phyloP scores from a whole-genome alignment of 768 basidiomycete species.

The Chalciporus sphaerocephalus region DNA sequence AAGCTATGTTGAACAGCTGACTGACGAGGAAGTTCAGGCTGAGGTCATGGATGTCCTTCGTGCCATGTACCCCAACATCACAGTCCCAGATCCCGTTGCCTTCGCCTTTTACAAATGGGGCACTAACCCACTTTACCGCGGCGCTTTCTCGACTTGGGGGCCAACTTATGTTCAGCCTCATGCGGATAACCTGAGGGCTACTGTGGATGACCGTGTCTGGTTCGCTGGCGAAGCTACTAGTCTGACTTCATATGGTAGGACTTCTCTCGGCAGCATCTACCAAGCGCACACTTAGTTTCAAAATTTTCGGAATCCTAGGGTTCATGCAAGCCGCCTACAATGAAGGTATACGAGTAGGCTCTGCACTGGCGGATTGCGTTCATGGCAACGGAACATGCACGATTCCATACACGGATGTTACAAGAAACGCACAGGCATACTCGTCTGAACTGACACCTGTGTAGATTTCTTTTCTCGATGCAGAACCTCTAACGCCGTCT shows the following conservation, averaged over 20 bases:
- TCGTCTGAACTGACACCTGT: conserved; percentile 5
- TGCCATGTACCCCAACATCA: conserved; percentile 53
- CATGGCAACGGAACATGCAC: conserved; percentile 18
- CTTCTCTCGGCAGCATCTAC: conserved; percentile 43
- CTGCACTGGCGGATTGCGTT: conserved; percentile 40
- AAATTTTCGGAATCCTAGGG: not conserved
- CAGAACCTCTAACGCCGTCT: no score
- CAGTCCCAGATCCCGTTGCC: conserved; percentile 51
- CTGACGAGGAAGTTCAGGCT: conserved; percentile 41
- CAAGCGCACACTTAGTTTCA: not conserved
- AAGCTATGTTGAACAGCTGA: conserved; percentile 51
- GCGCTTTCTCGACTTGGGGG: conserved; percentile 68
- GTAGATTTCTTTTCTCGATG: not conserved
- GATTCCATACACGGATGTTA: conserved; percentile 24
- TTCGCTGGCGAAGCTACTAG: conserved; percentile 64
- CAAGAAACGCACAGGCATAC: conserved; percentile 31
- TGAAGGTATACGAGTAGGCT: conserved; percentile 44
- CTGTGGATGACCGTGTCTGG: conserved; percentile 37
- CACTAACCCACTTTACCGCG: conserved; percentile 39
- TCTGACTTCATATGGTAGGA: conserved; percentile 49
- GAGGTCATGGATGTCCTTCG: conserved; percentile 57
- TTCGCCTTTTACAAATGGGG: conserved; percentile 57
- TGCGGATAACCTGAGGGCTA: conserved; percentile 51
- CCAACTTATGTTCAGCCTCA: conserved; percentile 52
- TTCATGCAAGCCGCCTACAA: conserved; percentile 58